A percentile compares a stretch with the other conserved stretches of the same genome.
phyloP scores from a whole-genome alignment of 2,329 filamentous ascomycete genomes.

The Venturia oleaginea region DNA sequence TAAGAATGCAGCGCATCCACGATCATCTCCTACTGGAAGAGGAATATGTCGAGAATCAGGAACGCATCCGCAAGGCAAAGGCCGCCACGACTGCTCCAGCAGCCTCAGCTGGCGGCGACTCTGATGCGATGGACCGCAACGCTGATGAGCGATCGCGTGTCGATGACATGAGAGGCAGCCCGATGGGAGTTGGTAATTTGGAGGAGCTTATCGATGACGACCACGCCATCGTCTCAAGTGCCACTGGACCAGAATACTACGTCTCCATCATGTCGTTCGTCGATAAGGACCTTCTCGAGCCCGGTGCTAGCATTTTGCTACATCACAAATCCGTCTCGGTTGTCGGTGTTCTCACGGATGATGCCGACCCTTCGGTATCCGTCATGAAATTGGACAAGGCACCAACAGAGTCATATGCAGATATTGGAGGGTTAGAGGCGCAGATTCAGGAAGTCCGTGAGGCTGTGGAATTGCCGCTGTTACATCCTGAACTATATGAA shows the following conservation, averaged over 20 bases:
- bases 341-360: slow-evolving; percentile 92
- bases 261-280: slow-evolving; percentile 99
- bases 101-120: slow-evolving; percentile 49
- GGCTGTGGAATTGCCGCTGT: slow-evolving; percentile 86
- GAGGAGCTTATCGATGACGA: slow-evolving; percentile 99
- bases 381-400: slow-evolving; percentile 99
- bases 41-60: slow-evolving; percentile 98
- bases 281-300: slow-evolving; percentile 95
- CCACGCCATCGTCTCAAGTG: slow-evolving; percentile 95
- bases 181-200: slow-evolving; percentile 95
- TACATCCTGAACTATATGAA: slow-evolving; percentile 96
- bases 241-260: slow-evolving; percentile 96
- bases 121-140: slow-evolving; percentile 74
- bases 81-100: slow-evolving; percentile 60
- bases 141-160: slow-evolving; percentile 92
- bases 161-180: slow-evolving; percentile 96
- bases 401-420: slow-evolving; percentile 93
- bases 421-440: slow-evolving; percentile 89
- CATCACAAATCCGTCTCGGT: slow-evolving; percentile 98
- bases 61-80: slow-evolving; percentile 88
- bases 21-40: slow-evolving; percentile 95
- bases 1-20: slow-evolving; percentile 98
- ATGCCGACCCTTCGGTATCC: slow-evolving; percentile 87
- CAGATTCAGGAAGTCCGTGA: slow-evolving; percentile 98
- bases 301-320: slow-evolving; percentile 85